A percentile compares a stretch with the other conserved stretches of the same genome.
phyloP scores from a whole-genome alignment of 441 rosid genomes.

The Pelargonium australe region DNA sequence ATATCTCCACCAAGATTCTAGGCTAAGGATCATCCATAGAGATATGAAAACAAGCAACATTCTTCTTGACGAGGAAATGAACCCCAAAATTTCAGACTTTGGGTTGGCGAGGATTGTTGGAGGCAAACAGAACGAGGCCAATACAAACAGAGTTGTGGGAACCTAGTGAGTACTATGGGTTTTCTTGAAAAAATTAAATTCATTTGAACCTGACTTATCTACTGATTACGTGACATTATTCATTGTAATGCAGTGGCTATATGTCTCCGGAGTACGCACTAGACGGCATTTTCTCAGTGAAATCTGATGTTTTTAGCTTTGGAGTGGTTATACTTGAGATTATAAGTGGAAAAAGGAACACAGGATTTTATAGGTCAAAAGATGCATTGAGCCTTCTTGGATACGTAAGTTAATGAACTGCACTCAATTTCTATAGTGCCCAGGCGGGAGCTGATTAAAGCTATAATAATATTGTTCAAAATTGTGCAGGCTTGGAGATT shows the following conservation, averaged over 20 bases:
- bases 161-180: constrained; percentile 42
- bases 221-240: constrained; percentile 22
- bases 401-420: constrained; percentile 32
- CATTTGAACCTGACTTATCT: background rate
- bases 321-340: constrained; percentile 58
- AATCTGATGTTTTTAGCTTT: constrained; percentile 63
- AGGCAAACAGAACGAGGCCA: constrained; percentile 50
- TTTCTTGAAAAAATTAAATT: background rate
- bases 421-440: background rate
- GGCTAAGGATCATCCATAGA: constrained; percentile 49
- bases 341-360: constrained; percentile 48
- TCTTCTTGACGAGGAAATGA: constrained; percentile 39
- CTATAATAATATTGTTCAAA: too few species aligned
- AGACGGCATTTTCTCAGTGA: constrained; percentile 58
- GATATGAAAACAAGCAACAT: constrained; percentile 44
- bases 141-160: constrained; percentile 50
- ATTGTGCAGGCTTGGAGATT: constrained; percentile 48
- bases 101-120: constrained; percentile 49
- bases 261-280: constrained; percentile 67
- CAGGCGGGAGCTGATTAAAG: background rate
- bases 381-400: constrained; percentile 41
- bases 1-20: constrained; percentile 69
- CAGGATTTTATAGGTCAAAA: constrained; percentile 36
- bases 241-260: constrained; percentile 42
- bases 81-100: constrained; percentile 45